Base-by-base conservation (phyloP, 441 rosid species). In the Breynia disticha region DNA sequence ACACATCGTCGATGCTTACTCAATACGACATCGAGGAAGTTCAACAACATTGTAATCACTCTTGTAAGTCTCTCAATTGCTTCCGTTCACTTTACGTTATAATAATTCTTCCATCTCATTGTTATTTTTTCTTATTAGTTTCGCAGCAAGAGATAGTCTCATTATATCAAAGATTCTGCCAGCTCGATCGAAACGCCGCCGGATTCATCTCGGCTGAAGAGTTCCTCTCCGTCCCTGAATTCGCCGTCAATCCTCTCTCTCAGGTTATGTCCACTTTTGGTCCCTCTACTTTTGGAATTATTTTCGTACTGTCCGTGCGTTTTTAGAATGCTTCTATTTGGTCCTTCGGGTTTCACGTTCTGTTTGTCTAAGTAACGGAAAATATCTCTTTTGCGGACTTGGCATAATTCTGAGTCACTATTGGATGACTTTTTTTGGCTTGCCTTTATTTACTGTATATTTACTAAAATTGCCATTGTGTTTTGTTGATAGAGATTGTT, bases 11-110 rank as follows among this genome's bases (percentile, higher is more conserved):
- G 45, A 75, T 89, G 93, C 80, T 93, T 56, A 93, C 96, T 54
- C 99, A 93, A 64, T 93, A 89, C 72, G 99, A 93, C 72, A 84
- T 93, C 37, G 99, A 93, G 73, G 99, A 89, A 69, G 99, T 93
- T 46, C 96, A 89, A 62, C 72, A 76, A 11, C 79, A 86, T 74
- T 86, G 95, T 68, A 62, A 79, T 50, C 59, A 79, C 46, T 75
- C 84, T 50, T 93, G 99, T 93, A 65, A 54, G 80, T 67, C 14
- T 43, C 10, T n/a, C 10, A 32, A 8, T 54, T 14, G n/a, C 37
- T 19, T 19, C 13, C 0, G 50, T 39, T 52, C 35, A 16, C 48
- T 52, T 48, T 21, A 48, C 17, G 49, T 41, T 57, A 4, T 1
- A n/a, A 5, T 38, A 11, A 61, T 50, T 32, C 22, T 16, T 37